A percentile compares a stretch with the other conserved stretches of the same genome.
Evolutionary conservation across 306 rosid genomes (phyloP).

Genomic region (Boehmeria nivea): DNA sequence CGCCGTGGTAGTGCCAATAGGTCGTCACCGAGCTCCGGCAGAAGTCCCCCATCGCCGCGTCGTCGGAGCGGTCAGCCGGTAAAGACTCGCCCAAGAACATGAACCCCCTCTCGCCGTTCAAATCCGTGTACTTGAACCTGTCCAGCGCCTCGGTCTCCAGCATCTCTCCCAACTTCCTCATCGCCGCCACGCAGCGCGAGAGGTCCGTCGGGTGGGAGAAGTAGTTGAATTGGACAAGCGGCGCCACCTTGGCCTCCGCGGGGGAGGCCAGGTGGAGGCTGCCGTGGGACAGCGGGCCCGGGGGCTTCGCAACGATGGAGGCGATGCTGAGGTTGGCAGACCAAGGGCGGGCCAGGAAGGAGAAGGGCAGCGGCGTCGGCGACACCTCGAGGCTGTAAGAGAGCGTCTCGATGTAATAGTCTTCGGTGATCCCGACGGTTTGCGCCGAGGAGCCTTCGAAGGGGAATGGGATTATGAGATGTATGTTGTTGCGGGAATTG

Average conservation of each 20-base stretch:
- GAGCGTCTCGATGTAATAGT: constrained; percentile 1
- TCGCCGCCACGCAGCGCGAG: not conserved
- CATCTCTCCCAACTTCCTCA: constrained; percentile 3
- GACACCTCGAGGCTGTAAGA: not conserved
- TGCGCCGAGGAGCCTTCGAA: not conserved
- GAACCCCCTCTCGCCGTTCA: not conserved
- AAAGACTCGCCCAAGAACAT: constrained; percentile 2
- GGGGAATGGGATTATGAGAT: constrained; percentile 1
- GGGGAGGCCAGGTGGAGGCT: constrained; percentile 1
- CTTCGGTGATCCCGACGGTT: not conserved
- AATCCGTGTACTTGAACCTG: constrained; percentile 1
- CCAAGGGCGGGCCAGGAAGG: not conserved
- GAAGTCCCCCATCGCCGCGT: constrained; percentile 16
- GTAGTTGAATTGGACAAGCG: constrained; percentile 15
- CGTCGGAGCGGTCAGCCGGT: constrained; percentile 1
- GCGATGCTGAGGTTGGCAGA: not conserved
- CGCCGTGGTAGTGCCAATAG: constrained; percentile 84
- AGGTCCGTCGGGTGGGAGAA: constrained; percentile 7
- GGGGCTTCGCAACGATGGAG: not conserved
- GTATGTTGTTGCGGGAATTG: constrained; percentile 13
- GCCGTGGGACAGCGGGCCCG: constrained; percentile 9
- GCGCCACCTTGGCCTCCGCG: not conserved
- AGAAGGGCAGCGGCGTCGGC: not conserved
- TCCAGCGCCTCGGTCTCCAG: not conserved
- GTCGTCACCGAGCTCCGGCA: constrained; percentile 65